These are phyloP conservation scores for Hypoxylon perforatum DNA, from an alignment of 495 filamentous ascomycete species.

Conservation along the genomic window DNA sequence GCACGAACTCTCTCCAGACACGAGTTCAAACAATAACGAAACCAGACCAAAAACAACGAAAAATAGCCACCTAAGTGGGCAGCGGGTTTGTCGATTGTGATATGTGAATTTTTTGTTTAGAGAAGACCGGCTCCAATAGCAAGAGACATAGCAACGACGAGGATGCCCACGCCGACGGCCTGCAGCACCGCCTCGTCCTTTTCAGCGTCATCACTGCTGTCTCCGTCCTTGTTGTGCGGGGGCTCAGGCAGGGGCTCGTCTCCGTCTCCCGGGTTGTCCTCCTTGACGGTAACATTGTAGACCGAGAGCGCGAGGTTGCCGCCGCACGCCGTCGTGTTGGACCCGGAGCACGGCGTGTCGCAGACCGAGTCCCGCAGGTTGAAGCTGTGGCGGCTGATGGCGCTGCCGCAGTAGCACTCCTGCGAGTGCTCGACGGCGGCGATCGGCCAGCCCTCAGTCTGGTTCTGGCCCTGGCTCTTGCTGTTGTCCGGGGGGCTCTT, in stretches of 20 bases:
- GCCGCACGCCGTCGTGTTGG: constrained; percentile 56
- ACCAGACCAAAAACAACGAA: not conserved
- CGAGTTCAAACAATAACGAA: no score
- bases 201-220: not conserved
- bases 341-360: constrained; percentile 57
- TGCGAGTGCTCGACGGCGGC: constrained; percentile 61
- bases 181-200: constrained; percentile 22
- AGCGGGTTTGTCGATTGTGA: not conserved
- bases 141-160: constrained; percentile 25
- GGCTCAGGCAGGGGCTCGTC: not conserved
- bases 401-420: constrained; percentile 63
- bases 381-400: constrained; percentile 45
- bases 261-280: not conserved
- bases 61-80: not conserved
- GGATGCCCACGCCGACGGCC: constrained; percentile 18
- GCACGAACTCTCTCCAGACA: no score
- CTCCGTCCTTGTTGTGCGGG: not conserved
- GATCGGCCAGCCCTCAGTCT: constrained; percentile 31
- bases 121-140: constrained; percentile 10
- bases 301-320: constrained; percentile 48
- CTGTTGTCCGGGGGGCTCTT: not conserved
- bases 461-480: not conserved
- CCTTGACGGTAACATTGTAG: constrained; percentile 19
- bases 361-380: constrained; percentile 51
- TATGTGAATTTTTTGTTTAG: not conserved